Evolutionary conservation across 306 rosid species (phyloP), one percentile per base, ranked within the genome.

Genomic region (Trifolium subterraneum): DNA sequence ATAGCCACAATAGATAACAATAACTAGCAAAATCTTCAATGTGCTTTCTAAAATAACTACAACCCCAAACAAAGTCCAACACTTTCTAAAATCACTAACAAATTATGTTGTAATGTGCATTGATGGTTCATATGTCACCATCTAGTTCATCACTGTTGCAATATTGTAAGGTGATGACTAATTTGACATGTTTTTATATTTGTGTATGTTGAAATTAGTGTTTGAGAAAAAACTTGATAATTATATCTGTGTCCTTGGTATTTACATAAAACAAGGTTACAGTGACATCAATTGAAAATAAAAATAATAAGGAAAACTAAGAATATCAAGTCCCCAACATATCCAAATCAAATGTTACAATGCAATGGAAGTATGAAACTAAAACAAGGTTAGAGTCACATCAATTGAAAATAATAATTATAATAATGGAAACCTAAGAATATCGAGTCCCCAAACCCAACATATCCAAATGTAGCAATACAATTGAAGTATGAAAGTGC

Each of bases 361-460:
- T 52, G 52, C 74, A 77, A 35, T 61, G 69, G 45, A 65, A 76
- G 54, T 78, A 45, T 64, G 73, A 68, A 68, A 68, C 52, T 56
- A 73, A 76, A 78, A 81, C 73, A 85, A 81, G 82, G 91, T 85
- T 81, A 81, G 88, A 80, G 89, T 79, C 81, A 50, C 83, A 81
- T 81, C 65, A 84, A 81, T 35, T 63, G 78, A 25, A 77, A 42
- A 55, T 20, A 61, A 71, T 36, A 35, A 63, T 50, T 64, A 86
- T 64, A 64, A 64, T 22, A 64, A 20, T 64, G 68, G 42, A 76
- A 76, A 39, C 41, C 69, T 70, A 62, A 80, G 59, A 38, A 72
- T 48, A 73, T 77, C 10, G 48, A 51, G 35, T 70, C 13, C 58
- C 39, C 13, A 25, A 47, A 15, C 45, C 82, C 80, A 84, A 78